Conservation (phyloP, 2,329 filamentous ascomycete genomes). For the Emergomyces orientalis region DNA sequence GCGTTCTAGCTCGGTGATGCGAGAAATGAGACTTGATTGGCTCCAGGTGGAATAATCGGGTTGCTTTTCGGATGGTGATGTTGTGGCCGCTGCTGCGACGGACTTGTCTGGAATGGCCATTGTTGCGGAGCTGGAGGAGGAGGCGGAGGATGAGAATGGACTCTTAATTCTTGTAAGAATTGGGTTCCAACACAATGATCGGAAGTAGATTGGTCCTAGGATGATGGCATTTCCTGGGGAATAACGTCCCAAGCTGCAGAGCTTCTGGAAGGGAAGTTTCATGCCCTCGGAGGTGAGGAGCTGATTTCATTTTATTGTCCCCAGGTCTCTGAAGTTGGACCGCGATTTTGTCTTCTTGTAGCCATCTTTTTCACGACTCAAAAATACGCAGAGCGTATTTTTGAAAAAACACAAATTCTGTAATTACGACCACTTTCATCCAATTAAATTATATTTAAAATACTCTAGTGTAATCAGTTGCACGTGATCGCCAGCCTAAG, state of each 20-base stretch:
- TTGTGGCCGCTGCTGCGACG: background rate
- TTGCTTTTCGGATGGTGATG: background rate
- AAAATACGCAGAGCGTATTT: background rate
- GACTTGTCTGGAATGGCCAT: background rate
- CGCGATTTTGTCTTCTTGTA: background rate
- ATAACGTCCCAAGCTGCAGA: slow-evolving; percentile 5
- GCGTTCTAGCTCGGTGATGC: slow-evolving; percentile 58
- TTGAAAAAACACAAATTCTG: background rate
- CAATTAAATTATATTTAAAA: background rate
- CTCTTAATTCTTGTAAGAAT: background rate
- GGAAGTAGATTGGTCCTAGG: background rate
- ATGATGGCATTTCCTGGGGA: background rate
- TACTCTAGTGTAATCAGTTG: background rate
- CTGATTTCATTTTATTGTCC: background rate
- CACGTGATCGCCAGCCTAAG: too few species aligned
- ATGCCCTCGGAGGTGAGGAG: slow-evolving; percentile 8
- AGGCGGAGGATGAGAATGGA: background rate
- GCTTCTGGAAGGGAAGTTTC: slow-evolving; percentile 7
- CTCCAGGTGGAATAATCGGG: slow-evolving; percentile 57
- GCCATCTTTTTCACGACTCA: background rate
- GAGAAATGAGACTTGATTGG: slow-evolving; percentile 56
- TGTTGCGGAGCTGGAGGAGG: background rate
- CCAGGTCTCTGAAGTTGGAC: background rate
- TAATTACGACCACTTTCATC: background rate
- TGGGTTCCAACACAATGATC: background rate